Evolutionary conservation across 1,139 yeast genomes (phyloP), one percentile per base, ranked within the genome.

Genomic region (Scheffersomyces lignicola): DNA sequence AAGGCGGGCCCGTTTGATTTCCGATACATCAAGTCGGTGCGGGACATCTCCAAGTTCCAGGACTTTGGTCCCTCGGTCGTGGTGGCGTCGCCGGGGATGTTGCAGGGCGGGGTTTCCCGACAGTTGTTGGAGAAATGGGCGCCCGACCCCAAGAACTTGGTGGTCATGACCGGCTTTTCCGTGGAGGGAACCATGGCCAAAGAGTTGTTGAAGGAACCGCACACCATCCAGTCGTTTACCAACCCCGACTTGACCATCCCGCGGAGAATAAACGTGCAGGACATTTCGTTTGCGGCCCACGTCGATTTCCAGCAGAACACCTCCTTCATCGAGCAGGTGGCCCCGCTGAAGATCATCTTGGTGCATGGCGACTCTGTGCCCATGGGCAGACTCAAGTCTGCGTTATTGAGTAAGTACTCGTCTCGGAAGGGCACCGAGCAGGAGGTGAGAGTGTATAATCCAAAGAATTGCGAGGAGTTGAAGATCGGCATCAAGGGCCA

Each of bases 301-400:
- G 99, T 94, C 13, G 98, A 94, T 56, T 92, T 84, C 60, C 90
- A 86, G 50, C 96, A 92, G 54, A 92, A 92, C 51, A 73, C 96
- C 1, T 88, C 85, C 41, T 92, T 92, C 51, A 92, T 92, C 37
- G 97, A 90, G 49, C 69, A 80, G 42, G 88, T 92, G 5, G 83
- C 84, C 40, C 96, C 99, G 0, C 76, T 77, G 43, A 81, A 84
- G 39, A 83, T 84, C 36, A 88, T 92, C 41, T 71, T 92, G 40
- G 99, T 92, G 1, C 99, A 92, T 57, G 99, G 99, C n/a, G 99
- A 92, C 55, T 81, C 95, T 3, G 89, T 87, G 47, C 97, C 96
- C 18, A 92, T 92, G 98, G 98, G 97, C 39, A 80, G 98, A 55
- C 67, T 92, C 37, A 92, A 92, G 57, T 86, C 96, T 17, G 98